Conservation (phyloP, 2,329 filamentous ascomycete genomes). For the Pleoardoris graminearum region DNA sequence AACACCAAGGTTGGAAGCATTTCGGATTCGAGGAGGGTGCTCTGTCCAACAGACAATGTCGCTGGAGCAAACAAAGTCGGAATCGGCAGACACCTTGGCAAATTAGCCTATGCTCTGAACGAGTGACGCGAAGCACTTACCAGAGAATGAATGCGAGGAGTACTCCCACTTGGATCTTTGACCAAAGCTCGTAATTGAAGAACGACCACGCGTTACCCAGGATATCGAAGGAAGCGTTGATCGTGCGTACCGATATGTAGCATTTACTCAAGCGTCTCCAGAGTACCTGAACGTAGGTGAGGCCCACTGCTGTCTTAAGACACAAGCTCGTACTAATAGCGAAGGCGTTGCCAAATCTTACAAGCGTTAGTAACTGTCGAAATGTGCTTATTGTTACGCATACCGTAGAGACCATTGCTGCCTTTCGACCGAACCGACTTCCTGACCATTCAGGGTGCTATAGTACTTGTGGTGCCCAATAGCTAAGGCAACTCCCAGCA, state of each 20-base stretch:
- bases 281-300: conserved; percentile 2
- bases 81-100: not conserved
- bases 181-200: not conserved
- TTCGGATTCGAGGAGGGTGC: too few species aligned
- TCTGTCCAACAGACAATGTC: not conserved
- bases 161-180: not conserved
- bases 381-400: not conserved
- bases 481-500: not conserved
- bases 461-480: conserved; percentile 4
- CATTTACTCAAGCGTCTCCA: conserved; percentile 1
- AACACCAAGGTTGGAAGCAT: too few species aligned
- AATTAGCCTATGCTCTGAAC: too few species aligned
- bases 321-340: not conserved
- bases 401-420: conserved; percentile 4
- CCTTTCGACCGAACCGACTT: not conserved
- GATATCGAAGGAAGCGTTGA: not conserved
- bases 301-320: conserved; percentile 6
- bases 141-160: not conserved
- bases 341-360: not conserved
- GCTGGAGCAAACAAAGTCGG: not conserved
- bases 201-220: not conserved
- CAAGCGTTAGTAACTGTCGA: not conserved
- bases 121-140: not conserved
- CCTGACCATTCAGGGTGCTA: not conserved
- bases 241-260: conserved; percentile 1